A percentile compares a stretch with the other conserved stretches of the same genome.
These are phyloP conservation scores for Suaeda aralocaspica DNA, from an alignment of 148 eudicot species.

Conservation along the genomic window DNA sequence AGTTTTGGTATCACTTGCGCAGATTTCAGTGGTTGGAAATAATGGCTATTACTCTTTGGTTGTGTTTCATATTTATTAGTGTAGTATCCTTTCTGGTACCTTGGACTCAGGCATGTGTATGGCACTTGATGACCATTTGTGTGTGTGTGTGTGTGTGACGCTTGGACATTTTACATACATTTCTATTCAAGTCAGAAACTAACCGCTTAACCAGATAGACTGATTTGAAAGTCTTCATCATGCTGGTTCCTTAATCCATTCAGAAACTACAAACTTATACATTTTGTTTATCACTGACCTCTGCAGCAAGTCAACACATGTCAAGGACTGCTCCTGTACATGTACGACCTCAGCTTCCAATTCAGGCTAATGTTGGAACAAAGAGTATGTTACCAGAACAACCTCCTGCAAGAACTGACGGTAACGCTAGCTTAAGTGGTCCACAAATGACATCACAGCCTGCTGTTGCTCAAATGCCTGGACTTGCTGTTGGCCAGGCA, in stretches of 20 bases:
- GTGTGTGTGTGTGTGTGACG: not conserved
- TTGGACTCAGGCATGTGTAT: not conserved
- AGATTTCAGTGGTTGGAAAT: too few relatives aligned
- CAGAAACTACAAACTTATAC: not conserved
- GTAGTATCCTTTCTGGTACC: not conserved
- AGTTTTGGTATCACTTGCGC: too few relatives aligned
- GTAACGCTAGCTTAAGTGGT: slow-evolving; percentile 31
- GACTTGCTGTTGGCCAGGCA: slow-evolving; percentile 36
- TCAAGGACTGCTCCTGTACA: slow-evolving; percentile 48
- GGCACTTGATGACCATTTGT: not conserved
- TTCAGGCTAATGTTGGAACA: slow-evolving; percentile 37
- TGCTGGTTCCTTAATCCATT: not conserved
- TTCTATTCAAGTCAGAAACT: not conserved
- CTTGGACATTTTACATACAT: not conserved
- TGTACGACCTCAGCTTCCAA: slow-evolving; percentile 47
- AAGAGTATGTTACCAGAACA: slow-evolving; percentile 41
- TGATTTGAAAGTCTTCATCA: not conserved
- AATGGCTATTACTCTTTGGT: too few relatives aligned
- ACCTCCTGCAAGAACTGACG: slow-evolving; percentile 36
- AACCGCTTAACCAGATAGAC: not conserved
- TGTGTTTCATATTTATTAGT: too few relatives aligned
- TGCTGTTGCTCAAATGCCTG: slow-evolving; percentile 34
- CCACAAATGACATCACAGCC: slow-evolving; percentile 40
- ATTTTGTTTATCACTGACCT: slow-evolving; percentile 31
- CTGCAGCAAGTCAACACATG: slow-evolving; percentile 39